Conservation (phyloP, 176 grass and related monocot species). For the Melocanna baccifera region DNA sequence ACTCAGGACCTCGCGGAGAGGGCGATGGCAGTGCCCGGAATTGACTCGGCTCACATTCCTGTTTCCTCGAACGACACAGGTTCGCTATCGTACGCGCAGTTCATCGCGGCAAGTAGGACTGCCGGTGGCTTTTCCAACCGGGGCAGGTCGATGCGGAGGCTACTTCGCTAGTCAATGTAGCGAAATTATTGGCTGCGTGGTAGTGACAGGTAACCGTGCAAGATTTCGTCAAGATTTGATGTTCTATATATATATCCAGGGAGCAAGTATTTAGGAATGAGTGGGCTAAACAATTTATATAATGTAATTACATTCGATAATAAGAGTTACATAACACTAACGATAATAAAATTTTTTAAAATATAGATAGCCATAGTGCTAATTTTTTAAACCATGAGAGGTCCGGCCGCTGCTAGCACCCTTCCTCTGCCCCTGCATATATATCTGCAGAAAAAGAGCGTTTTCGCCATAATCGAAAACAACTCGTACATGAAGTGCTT, state of each 20-base stretch:
- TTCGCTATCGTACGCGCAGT: not conserved
- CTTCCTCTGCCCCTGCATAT: too few relatives aligned
- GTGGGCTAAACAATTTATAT: too few relatives aligned
- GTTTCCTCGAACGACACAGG: not conserved
- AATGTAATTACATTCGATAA: too few relatives aligned
- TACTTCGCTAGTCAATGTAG: not conserved
- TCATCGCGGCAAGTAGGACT: not conserved
- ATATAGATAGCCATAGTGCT: too few relatives aligned
- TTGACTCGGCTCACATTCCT: not conserved
- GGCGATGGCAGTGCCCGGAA: not conserved
- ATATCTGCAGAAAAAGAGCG: not conserved
- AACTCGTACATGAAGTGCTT: not conserved
- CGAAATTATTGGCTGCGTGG: not conserved
- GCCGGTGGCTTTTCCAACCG: not conserved
- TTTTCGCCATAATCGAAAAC: not conserved
- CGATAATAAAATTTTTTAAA: too few relatives aligned
- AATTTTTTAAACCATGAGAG: too few relatives aligned
- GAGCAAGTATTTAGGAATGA: too few relatives aligned
- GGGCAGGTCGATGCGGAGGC: not conserved
- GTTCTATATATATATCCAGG: not conserved
- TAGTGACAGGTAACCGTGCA: not conserved
- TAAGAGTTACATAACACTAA: too few relatives aligned
- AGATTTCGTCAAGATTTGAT: not conserved
- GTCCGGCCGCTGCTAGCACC: too few relatives aligned
- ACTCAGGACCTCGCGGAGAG: constrained; percentile 5